These are phyloP conservation scores for Epichloe baconii DNA, from an alignment of 2,329 filamentous ascomycete species.

Conservation along the genomic window DNA sequence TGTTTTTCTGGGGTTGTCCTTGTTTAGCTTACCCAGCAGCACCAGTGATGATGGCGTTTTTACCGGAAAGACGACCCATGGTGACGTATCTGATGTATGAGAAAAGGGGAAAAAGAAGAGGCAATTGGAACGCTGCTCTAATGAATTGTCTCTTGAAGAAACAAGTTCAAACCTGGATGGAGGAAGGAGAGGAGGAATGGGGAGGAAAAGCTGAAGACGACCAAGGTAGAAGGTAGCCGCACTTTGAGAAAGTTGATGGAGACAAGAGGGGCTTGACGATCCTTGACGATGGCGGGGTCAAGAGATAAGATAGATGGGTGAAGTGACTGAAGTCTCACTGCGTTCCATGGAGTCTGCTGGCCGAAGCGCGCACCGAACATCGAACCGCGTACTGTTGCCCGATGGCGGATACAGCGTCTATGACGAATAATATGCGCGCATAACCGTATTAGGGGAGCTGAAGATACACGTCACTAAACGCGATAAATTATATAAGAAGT, in stretches of 20 bases:
- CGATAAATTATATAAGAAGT: no score
- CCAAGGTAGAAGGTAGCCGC: neutral
- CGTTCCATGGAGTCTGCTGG: no score
- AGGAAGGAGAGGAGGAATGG: neutral
- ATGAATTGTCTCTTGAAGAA: no score
- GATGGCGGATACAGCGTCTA: no score
- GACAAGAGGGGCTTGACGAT: neutral
- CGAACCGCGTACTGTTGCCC: no score
- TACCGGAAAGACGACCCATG: constrained; percentile 42
- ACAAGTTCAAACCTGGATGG: no score
- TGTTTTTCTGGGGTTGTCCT: neutral
- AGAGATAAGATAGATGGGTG: no score
- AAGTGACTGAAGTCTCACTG: no score
- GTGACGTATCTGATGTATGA: neutral
- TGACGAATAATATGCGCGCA: no score
- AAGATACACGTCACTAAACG: no score
- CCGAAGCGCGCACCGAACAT: no score
- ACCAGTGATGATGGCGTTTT: constrained; percentile 65
- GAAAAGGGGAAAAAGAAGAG: neutral
- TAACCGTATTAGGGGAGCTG: no score
- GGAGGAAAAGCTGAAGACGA: neutral
- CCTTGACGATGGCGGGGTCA: neutral
- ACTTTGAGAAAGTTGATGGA: neutral
- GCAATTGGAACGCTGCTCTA: neutral
- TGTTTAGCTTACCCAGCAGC: constrained; percentile 54